Evolutionary conservation across 129 eudicot species (phyloP).

Genomic region (Deinandra increscens): DNA sequence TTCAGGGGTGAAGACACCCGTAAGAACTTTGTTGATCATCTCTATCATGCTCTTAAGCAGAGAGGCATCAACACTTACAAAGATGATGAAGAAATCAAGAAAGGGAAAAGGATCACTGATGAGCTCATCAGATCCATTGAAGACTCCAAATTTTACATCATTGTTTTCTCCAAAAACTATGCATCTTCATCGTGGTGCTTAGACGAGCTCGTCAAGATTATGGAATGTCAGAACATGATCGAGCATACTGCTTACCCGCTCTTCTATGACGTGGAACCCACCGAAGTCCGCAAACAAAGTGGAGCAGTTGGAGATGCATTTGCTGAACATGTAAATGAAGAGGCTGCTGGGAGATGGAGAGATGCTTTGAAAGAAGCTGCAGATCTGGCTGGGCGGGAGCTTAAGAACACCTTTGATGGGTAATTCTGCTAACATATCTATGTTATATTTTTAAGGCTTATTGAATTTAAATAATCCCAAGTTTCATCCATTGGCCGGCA

Average conservation of each 20-base stretch:
- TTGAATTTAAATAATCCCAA: no score
- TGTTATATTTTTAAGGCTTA: no score
- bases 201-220: not conserved
- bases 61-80: not conserved
- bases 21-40: not conserved
- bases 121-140: not conserved
- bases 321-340: not conserved
- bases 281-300: slow-evolving; percentile 1
- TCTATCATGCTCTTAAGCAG: not conserved
- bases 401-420: not conserved
- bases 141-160: not conserved
- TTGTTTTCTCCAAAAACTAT: not conserved
- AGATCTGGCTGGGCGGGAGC: not conserved
- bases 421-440: no score
- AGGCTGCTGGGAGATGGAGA: not conserved
- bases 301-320: not conserved
- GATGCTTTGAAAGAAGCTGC: not conserved
- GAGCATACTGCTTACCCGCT: not conserved
- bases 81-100: not conserved
- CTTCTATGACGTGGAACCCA: not conserved
- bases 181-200: slow-evolving; percentile 1
- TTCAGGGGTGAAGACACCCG: no score
- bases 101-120: not conserved
- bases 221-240: not conserved
- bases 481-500: no score